Percentiles rank a stretch among this genome's conserved stretches.
These are phyloP conservation scores for Phaeomoniella chlamydospora DNA, from an alignment of 2,329 filamentous ascomycete species.

Conservation along the genomic window DNA sequence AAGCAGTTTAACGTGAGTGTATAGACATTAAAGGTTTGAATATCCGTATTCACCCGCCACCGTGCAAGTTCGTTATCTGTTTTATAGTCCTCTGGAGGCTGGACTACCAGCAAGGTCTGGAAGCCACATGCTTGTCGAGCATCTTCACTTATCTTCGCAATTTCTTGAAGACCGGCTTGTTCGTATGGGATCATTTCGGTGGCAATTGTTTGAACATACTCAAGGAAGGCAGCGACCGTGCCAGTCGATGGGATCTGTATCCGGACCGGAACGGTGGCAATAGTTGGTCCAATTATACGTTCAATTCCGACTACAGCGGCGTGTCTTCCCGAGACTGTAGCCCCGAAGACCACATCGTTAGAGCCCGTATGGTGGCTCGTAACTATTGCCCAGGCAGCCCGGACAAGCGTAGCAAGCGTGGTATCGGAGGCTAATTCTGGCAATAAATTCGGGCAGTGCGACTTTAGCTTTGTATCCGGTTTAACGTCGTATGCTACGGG, in stretches of 20 bases:
- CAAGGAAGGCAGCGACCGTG: conserved; percentile 34
- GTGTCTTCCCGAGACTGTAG: conserved; percentile 26
- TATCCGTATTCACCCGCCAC: too few relatives aligned
- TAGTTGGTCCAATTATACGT: conserved; percentile 27
- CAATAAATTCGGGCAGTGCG: too few relatives aligned
- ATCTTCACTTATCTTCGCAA: conserved; percentile 37
- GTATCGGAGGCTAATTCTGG: conserved; percentile 5
- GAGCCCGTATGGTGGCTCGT: conserved; percentile 16
- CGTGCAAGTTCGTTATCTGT: too few relatives aligned
- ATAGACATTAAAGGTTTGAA: too few relatives aligned
- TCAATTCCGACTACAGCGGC: conserved; percentile 29
- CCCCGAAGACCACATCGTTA: conserved; percentile 26
- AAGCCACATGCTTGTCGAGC: conserved; percentile 28
- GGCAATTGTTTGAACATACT: conserved; percentile 40
- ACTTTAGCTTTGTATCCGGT: too few relatives aligned
- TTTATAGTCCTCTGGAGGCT: conserved; percentile 1
- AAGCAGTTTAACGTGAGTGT: too few relatives aligned
- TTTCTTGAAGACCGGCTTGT: conserved; percentile 40
- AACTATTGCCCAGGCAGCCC: conserved; percentile 24
- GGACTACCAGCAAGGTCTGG: conserved; percentile 30
- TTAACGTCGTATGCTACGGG: too few relatives aligned
- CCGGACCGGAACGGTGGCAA: conserved; percentile 27
- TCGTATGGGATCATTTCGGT: conserved; percentile 48
- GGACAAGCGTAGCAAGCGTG: conserved; percentile 21
- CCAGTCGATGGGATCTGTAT: conserved; percentile 22